Conservation (phyloP, 2,329 filamentous ascomycete species). For the Alternaria gaisen region DNA sequence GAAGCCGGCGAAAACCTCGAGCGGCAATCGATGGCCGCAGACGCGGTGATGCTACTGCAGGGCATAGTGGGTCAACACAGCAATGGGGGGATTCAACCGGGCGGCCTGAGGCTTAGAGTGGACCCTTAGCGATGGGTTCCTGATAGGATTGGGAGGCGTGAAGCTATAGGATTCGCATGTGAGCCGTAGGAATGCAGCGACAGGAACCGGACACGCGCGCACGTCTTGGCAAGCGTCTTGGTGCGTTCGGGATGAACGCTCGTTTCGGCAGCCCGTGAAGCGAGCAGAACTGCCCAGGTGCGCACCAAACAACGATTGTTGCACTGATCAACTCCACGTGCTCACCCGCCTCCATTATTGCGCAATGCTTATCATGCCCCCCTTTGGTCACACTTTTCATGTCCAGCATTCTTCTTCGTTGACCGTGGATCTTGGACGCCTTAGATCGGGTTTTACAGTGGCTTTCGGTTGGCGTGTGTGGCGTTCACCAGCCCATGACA, state of each 20-base stretch:
- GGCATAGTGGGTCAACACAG: conserved; percentile 9
- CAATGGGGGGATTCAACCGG: conserved; percentile 5
- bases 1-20: conserved; percentile 5
- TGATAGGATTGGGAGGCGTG: background rate
- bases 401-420: background rate
- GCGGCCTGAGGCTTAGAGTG: background rate
- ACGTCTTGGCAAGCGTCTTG: conserved; percentile 6
- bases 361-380: background rate
- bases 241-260: conserved; percentile 2
- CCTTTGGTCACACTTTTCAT: background rate
- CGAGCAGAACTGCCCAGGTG: conserved; percentile 1
- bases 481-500: conserved; percentile 7
- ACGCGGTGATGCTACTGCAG: conserved; percentile 4
- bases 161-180: conserved; percentile 2
- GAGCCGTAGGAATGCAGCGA: background rate
- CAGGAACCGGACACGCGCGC: background rate
- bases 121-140: background rate
- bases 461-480: conserved; percentile 7
- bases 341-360: background rate
- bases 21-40: conserved; percentile 8
- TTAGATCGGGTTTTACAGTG: background rate
- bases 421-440: background rate
- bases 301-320: background rate
- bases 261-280: conserved; percentile 2
- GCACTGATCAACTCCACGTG: conserved; percentile 2